Percentiles rank a stretch among this genome's conserved stretches.
Evolutionary conservation across 352 stramenopile species (phyloP).

Genomic region (Pythium volutum): DNA sequence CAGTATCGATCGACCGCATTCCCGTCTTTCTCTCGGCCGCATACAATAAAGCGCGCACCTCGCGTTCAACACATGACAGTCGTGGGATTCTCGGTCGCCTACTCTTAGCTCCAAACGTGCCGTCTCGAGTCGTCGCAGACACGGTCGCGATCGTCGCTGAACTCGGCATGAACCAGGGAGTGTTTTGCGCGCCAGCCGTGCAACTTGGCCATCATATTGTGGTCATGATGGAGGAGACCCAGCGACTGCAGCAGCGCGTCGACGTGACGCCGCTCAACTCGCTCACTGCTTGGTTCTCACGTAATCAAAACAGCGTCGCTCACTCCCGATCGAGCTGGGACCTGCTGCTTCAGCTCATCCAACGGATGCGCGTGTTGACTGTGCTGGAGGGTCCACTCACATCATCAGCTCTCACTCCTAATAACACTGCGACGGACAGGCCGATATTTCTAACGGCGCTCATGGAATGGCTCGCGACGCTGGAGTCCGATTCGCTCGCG

Average conservation of each 20-base stretch:
- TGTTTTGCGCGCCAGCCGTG: slow-evolving; percentile 24
- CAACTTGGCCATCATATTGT: slow-evolving; percentile 24
- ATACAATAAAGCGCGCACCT: background rate
- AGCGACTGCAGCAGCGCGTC: background rate
- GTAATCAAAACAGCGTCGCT: slow-evolving; percentile 30
- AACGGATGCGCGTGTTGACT: slow-evolving; percentile 17
- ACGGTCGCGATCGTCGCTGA: slow-evolving; percentile 27
- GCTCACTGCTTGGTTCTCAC: slow-evolving; percentile 35
- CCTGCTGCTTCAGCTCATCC: slow-evolving; percentile 24
- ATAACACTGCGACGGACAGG: background rate
- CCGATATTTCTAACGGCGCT: slow-evolving; percentile 30
- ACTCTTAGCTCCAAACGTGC: slow-evolving; percentile 11
- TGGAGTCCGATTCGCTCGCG: slow-evolving; percentile 28
- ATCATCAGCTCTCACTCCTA: no score
- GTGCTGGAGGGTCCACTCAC: background rate
- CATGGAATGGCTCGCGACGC: slow-evolving; percentile 32
- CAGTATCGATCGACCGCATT: background rate
- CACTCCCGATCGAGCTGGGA: slow-evolving; percentile 25
- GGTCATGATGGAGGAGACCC: slow-evolving; percentile 10
- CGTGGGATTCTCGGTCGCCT: slow-evolving; percentile 20
- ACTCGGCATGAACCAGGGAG: slow-evolving; percentile 24
- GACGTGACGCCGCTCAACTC: slow-evolving; percentile 26
- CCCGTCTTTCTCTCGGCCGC: no score
- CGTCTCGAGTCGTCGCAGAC: slow-evolving; percentile 10
- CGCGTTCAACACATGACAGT: no score